These are phyloP conservation scores for Papiliotrema laurentii DNA, from an alignment of 1,284 basidiomycete genomes.

Conservation along the genomic window DNA sequence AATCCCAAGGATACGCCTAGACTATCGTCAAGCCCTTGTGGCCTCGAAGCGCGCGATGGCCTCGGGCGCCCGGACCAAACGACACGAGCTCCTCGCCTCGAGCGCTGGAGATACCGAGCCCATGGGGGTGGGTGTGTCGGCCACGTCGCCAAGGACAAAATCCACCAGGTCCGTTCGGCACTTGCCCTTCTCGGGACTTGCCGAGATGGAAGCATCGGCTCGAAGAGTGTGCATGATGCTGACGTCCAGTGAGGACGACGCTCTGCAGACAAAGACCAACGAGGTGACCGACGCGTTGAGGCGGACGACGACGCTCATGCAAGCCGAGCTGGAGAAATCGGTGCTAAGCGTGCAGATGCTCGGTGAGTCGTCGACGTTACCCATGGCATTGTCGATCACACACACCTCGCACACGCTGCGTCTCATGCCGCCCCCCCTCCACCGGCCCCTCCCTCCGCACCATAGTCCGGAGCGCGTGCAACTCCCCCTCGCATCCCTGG, in stretches of 20 bases:
- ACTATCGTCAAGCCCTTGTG: slow-evolving; percentile 31
- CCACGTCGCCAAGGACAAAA: too few relatives aligned
- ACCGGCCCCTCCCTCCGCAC: too few relatives aligned
- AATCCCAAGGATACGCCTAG: slow-evolving; percentile 15
- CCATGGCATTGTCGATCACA: too few relatives aligned
- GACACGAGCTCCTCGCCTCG: slow-evolving; percentile 23
- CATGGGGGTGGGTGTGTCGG: too few relatives aligned
- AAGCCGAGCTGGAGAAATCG: slow-evolving; percentile 81
- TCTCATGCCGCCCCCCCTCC: too few relatives aligned
- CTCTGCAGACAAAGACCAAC: slow-evolving; percentile 77
- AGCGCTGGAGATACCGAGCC: neutral
- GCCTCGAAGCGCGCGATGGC: slow-evolving; percentile 19
- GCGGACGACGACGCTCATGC: slow-evolving; percentile 78
- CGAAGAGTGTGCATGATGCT: too few relatives aligned
- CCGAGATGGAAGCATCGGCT: too few relatives aligned
- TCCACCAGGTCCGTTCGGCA: too few relatives aligned
- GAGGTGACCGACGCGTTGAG: slow-evolving; percentile 82
- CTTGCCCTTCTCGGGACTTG: too few relatives aligned
- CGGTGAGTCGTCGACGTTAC: slow-evolving; percentile 61
- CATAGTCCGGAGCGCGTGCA: neutral
- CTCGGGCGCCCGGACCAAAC: slow-evolving; percentile 7
- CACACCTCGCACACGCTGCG: too few relatives aligned
- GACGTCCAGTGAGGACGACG: slow-evolving; percentile 61
- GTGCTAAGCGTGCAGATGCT: slow-evolving; percentile 80
- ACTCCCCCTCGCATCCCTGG: neutral